Evolutionary conservation across 176 grass and related monocot species (phyloP).

Genomic region (Oryza longistaminata): DNA sequence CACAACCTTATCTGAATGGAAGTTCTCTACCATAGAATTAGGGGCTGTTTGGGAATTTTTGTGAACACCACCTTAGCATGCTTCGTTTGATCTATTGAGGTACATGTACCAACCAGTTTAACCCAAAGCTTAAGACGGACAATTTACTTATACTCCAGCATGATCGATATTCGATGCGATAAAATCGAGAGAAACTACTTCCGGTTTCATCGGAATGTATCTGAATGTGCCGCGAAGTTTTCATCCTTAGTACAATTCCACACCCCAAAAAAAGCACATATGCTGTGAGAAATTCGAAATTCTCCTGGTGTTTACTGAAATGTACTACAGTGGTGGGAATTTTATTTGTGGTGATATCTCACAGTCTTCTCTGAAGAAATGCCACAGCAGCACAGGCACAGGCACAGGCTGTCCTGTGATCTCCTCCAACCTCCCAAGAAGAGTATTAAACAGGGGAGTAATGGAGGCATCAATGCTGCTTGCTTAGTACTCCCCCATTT

Average conservation of each 20-base stretch:
- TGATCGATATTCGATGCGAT: no score
- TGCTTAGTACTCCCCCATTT: conserved; percentile 15
- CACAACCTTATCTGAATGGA: neutral
- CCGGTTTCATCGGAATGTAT: neutral
- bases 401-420: conserved; percentile 30
- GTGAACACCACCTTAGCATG: no score
- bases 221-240: neutral
- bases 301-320: conserved; percentile 20
- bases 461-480: conserved; percentile 60
- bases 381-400: conserved; percentile 29
- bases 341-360: neutral
- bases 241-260: neutral
- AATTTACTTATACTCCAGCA: no score
- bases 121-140: no score
- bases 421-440: conserved; percentile 39
- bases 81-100: no score
- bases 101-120: no score
- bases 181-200: neutral
- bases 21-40: neutral
- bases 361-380: neutral
- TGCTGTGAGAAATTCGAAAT: conserved; percentile 2
- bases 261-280: neutral
- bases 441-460: conserved; percentile 45
- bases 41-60: no score
- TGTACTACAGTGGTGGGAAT: conserved; percentile 20